Evolutionary conservation across 2,329 filamentous ascomycete genomes (phyloP).

Genomic region (Drechslerella coelobrocha): DNA sequence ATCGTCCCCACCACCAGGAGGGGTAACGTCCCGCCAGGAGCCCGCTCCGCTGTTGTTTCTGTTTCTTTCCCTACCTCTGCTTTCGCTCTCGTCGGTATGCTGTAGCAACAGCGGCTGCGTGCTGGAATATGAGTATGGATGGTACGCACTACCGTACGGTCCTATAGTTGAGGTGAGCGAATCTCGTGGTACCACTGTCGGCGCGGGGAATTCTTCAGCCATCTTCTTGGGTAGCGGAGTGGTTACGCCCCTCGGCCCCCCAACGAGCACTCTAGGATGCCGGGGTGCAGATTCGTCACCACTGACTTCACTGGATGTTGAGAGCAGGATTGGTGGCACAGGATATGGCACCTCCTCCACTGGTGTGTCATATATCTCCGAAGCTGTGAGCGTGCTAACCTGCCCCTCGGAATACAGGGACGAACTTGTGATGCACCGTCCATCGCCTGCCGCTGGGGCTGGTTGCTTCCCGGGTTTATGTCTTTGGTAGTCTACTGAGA

Average conservation of each 20-base stretch:
- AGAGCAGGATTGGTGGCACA: conserved; percentile 32
- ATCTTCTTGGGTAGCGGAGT: conserved; percentile 27
- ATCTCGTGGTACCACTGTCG: conserved; percentile 36
- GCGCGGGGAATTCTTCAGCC: conserved; percentile 39
- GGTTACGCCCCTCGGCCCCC: conserved; percentile 32
- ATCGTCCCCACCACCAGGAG: background rate
- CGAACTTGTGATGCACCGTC: conserved; percentile 38
- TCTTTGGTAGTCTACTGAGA: background rate
- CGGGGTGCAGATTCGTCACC: conserved; percentile 23
- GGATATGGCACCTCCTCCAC: conserved; percentile 37
- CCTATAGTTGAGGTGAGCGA: conserved; percentile 12
- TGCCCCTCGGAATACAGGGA: conserved; percentile 38
- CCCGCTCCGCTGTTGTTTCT: background rate
- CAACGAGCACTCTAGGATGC: conserved; percentile 31
- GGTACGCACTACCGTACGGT: conserved; percentile 4
- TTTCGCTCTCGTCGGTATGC: no score
- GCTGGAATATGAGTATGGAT: conserved; percentile 22
- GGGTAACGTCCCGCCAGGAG: conserved; percentile 22
- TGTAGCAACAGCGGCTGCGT: conserved; percentile 11
- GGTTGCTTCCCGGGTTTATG: conserved; percentile 16
- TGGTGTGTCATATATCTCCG: conserved; percentile 36
- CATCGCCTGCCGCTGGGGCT: background rate
- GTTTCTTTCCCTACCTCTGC: background rate
- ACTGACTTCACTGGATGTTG: background rate
- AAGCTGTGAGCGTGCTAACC: conserved; percentile 34